Evolutionary conservation across 148 eudicot genomes (phyloP).

Genomic region (Camellia lanceoleosa): DNA sequence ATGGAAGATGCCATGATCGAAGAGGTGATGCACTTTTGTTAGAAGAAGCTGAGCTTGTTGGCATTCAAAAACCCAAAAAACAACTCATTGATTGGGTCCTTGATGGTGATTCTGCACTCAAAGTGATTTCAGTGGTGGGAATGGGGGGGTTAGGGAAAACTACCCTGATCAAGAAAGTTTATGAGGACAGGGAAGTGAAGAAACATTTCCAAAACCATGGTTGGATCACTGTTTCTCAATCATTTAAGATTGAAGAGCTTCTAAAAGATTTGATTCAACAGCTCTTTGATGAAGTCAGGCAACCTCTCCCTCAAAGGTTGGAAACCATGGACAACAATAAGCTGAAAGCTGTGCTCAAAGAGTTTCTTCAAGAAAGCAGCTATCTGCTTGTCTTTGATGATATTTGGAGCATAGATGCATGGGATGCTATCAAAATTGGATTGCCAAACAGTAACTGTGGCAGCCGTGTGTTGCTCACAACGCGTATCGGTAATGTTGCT

Average conservation of each 20-base stretch:
- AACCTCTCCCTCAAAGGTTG: neutral
- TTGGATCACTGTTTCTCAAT: too few species aligned
- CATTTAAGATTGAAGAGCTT: neutral
- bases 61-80: too few species aligned
- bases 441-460: constrained; percentile 1
- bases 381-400: constrained; percentile 18
- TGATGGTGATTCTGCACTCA: too few species aligned
- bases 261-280: neutral
- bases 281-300: neutral
- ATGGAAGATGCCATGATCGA: too few species aligned
- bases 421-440: constrained; percentile 15
- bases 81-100: too few species aligned
- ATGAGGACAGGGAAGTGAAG: too few species aligned
- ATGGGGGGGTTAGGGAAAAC: too few species aligned
- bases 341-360: neutral
- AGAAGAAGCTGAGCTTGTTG: too few species aligned
- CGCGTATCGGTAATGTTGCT: neutral
- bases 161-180: too few species aligned
- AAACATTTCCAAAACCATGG: too few species aligned
- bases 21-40: too few species aligned
- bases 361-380: neutral
- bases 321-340: neutral
- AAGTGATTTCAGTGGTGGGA: too few species aligned
- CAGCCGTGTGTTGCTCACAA: constrained; percentile 15
- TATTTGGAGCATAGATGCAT: constrained; percentile 6